Conservation (phyloP, 805 yeast species). For the Lachancea nothofagi region DNA sequence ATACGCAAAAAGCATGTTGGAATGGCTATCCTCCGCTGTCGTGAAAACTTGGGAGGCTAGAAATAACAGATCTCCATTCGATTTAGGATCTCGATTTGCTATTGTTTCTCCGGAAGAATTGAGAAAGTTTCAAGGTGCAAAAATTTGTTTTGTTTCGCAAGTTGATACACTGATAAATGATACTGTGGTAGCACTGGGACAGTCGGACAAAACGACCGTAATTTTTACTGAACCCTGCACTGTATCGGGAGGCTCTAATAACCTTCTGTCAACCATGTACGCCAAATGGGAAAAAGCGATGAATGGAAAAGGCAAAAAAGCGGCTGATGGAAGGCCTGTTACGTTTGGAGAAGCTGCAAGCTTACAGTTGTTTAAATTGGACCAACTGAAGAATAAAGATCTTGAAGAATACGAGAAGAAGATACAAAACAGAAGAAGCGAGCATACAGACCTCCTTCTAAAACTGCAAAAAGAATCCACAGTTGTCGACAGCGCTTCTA, state of each 20-base stretch:
- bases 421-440: constrained; percentile 43
- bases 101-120: constrained; percentile 54
- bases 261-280: constrained; percentile 16
- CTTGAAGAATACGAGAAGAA: constrained; percentile 42
- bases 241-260: constrained; percentile 2
- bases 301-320: constrained; percentile 33
- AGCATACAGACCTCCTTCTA: constrained; percentile 32
- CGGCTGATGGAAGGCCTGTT: constrained; percentile 60
- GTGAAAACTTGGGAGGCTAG: constrained; percentile 76
- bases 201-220: constrained; percentile 60
- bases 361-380: constrained; percentile 42
- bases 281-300: constrained; percentile 47
- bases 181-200: constrained; percentile 50
- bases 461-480: constrained; percentile 31
- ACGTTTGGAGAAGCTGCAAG: constrained; percentile 42
- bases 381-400: constrained; percentile 45
- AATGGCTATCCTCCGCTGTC: constrained; percentile 93
- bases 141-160: constrained; percentile 71
- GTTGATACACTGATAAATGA: constrained; percentile 57
- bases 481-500: constrained; percentile 19
- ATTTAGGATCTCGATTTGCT: constrained; percentile 52
- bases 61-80: constrained; percentile 68
- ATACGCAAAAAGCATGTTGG: constrained; percentile 84
- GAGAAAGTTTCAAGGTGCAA: constrained; percentile 54
- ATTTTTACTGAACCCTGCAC: constrained; percentile 62